Percentiles rank a stretch among this genome's conserved stretches.
Evolutionary conservation across 1,139 yeast genomes (phyloP).

Genomic region (Nakaseomyces kungkrabaensis): DNA sequence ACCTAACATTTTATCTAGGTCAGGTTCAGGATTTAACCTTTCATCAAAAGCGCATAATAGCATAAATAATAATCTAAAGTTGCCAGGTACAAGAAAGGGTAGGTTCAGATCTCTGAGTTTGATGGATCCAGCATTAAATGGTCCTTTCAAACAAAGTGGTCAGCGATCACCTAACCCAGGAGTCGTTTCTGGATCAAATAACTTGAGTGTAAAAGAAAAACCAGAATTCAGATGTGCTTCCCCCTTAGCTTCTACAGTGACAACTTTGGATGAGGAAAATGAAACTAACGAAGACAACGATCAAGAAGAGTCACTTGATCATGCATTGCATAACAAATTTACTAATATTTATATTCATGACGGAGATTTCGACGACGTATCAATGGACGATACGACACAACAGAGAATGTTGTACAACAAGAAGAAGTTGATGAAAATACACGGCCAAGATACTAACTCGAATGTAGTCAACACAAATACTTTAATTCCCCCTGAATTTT

Average conservation of each 20-base stretch:
- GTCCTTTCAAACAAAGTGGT: conserved; percentile 5
- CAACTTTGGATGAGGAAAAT: background rate
- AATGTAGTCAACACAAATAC: conserved; percentile 10
- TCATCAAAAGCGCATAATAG: conserved; percentile 4
- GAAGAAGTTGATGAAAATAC: background rate
- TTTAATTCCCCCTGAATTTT: conserved; percentile 29
- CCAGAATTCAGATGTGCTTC: background rate
- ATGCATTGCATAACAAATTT: conserved; percentile 9
- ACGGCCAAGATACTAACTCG: conserved; percentile 3
- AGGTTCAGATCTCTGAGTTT: conserved; percentile 28
- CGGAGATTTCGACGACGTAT: conserved; percentile 23
- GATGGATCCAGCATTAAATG: conserved; percentile 23
- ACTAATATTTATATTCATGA: conserved; percentile 29
- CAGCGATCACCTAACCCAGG: background rate
- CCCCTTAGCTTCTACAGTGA: background rate
- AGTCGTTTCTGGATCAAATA: background rate
- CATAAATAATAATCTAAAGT: background rate
- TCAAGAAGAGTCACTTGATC: background rate
- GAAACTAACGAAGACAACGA: background rate
- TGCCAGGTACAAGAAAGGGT: conserved; percentile 9
- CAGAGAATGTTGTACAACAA: conserved; percentile 2
- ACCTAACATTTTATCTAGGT: conserved; percentile 25
- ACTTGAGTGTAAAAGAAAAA: background rate
- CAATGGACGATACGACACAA: conserved; percentile 2
- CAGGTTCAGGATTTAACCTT: conserved; percentile 17